These are phyloP conservation scores for Boletus sp. DNA, from an alignment of 768 basidiomycete genomes.

Conservation along the genomic window DNA sequence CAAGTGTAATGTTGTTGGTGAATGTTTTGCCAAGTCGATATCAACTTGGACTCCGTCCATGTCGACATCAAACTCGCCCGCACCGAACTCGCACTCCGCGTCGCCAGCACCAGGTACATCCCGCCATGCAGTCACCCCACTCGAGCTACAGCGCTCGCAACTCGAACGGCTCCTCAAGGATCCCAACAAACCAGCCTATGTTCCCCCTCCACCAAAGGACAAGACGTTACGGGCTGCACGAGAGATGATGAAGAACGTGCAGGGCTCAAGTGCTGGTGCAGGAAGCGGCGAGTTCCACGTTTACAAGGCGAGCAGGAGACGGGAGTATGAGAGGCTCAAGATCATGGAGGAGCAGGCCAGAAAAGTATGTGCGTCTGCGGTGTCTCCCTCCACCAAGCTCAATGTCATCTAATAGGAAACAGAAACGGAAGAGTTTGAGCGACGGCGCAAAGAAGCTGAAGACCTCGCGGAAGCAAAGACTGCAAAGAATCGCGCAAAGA, in stretches of 20 bases:
- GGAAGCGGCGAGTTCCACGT: constrained; percentile 99
- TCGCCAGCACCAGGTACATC: constrained; percentile 31
- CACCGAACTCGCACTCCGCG: constrained; percentile 28
- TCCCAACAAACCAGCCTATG: constrained; percentile 75
- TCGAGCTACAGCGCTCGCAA: constrained; percentile 58
- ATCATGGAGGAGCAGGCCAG: constrained; percentile 80
- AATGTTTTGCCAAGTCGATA: constrained; percentile 15
- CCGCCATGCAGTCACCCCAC: constrained; percentile 49
- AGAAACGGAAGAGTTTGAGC: constrained; percentile 71
- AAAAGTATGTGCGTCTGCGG: constrained; percentile 50
- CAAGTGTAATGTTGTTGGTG: constrained; percentile 16
- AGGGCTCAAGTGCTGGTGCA: constrained; percentile 95
- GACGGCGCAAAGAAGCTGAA: constrained; percentile 67
- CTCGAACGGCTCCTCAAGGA: constrained; percentile 89
- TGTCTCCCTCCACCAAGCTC: neutral
- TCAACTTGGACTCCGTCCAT: constrained; percentile 19
- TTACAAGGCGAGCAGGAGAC: constrained; percentile 89
- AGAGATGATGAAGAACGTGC: constrained; percentile 99
- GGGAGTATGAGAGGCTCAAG: constrained; percentile 95
- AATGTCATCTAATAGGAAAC: constrained; percentile 51
- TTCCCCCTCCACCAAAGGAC: constrained; percentile 81
- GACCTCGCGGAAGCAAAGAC: constrained; percentile 82
- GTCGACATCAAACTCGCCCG: constrained; percentile 32
- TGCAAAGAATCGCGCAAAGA: constrained; percentile 90
- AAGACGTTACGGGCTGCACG: constrained; percentile 78